Base-by-base conservation (phyloP, 106 monocot species). In the Gastrodia elata region DNA sequence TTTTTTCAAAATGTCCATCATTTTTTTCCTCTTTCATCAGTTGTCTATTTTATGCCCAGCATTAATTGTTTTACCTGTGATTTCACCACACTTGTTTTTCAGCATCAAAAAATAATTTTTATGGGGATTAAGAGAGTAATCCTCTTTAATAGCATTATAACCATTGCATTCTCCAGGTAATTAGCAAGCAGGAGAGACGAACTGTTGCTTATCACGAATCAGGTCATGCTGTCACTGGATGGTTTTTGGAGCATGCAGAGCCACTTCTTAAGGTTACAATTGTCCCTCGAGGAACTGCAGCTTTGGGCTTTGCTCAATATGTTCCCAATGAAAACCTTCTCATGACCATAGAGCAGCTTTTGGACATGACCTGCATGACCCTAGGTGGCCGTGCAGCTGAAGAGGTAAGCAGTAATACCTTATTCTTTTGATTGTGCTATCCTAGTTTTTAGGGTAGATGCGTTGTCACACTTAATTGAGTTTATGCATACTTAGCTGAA, bases 351-450 rank as follows among this genome's bases (percentile, higher is more conserved):
- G 91, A 94, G 38, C 94, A 94, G 41, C 88, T 94, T 3, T 89
- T 91, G 74, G 94, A 91, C 52, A 86, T 94, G 88, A 94, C 91
- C 59, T 94, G 94, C 74, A 94, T 94, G 94, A 94, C 94, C 1
- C 70, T 94, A 11, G 94, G 94, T 72, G 94, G 91, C 39, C 88
- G 94, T 68, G 91, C 94, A 71, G 85, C 91, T 67, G 94, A 94
- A 78, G 84, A 94, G 94, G 94, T 91, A 94, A 36, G n/a, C 52
- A 52, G 3, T 52, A 52, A 52, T 52, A 18, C n/a, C 22, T 52
- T 52, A 0, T 52, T 5, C 20, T 13, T 52, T 52, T 52, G 18
- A 18, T 52, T 52, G 0, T 52, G 52, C 20, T 52, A 52, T 8
- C 9, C 6, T 52, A 0, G 18, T 8, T 46, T 46, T 13, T 46